phyloP scores from a whole-genome alignment of 2,329 filamentous ascomycete species.

The Xylariaceae sp. region DNA sequence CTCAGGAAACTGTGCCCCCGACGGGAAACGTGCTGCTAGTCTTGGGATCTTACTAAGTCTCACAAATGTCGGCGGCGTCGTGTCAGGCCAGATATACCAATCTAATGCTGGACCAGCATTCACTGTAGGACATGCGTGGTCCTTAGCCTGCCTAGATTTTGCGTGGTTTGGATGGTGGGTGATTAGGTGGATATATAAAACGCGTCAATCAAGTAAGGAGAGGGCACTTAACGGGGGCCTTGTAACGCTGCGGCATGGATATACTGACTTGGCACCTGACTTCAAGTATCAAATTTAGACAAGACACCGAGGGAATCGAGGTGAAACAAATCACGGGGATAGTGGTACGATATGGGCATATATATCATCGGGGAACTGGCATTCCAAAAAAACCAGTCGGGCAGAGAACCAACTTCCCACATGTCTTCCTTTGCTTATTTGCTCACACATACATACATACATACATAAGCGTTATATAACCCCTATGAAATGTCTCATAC shows the following conservation, averaged over 20 bases:
- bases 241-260: constrained; percentile 50
- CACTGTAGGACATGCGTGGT: constrained; percentile 40
- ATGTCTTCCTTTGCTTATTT: too few species aligned
- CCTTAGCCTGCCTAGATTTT: constrained; percentile 38
- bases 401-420: too few species aligned
- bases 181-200: constrained; percentile 36
- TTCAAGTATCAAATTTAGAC: constrained; percentile 51
- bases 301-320: neutral
- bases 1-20: constrained; percentile 33
- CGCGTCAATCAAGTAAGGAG: constrained; percentile 38
- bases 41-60: constrained; percentile 30
- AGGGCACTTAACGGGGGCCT: constrained; percentile 40
- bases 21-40: constrained; percentile 35
- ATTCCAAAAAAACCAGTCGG: too few species aligned
- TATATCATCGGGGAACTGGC: too few species aligned
- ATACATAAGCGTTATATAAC: too few species aligned
- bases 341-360: neutral
- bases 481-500: too few species aligned
- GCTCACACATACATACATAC: too few species aligned
- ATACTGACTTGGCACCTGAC: constrained; percentile 52
- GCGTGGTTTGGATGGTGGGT: constrained; percentile 44
- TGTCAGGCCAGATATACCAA: constrained; percentile 36
- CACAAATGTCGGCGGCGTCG: constrained; percentile 32
- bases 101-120: constrained; percentile 27
- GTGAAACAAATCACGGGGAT: neutral